Percentiles rank a stretch among this genome's conserved stretches.
Evolutionary conservation across 2,329 filamentous ascomycete genomes (phyloP).

Genomic region (Aureobasidium leucospermi): DNA sequence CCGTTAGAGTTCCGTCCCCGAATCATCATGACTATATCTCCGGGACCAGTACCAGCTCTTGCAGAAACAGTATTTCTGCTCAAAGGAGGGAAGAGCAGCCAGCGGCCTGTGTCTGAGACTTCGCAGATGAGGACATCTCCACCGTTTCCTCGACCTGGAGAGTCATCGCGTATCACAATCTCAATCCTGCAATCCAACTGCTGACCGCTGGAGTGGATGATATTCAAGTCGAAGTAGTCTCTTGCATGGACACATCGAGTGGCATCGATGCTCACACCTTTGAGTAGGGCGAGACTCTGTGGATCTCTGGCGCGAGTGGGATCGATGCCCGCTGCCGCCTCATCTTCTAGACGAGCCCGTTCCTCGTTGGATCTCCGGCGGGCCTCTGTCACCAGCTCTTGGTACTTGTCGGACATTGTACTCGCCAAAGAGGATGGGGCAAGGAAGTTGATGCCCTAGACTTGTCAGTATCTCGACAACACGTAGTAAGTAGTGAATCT

Average conservation of each 20-base stretch:
- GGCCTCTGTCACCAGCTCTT: conserved; percentile 67
- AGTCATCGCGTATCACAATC: conserved; percentile 74
- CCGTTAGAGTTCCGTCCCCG: conserved; percentile 57
- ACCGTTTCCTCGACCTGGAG: conserved; percentile 54
- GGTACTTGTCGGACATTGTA: conserved; percentile 55
- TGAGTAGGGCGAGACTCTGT: conserved; percentile 64
- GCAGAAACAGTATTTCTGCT: conserved; percentile 67
- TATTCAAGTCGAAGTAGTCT: conserved; percentile 79
- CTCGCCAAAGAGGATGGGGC: conserved; percentile 50
- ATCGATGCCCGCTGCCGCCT: conserved; percentile 79
- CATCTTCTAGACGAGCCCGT: conserved; percentile 67
- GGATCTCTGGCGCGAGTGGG: conserved; percentile 72
- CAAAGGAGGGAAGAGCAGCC: conserved; percentile 90
- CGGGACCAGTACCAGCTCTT: conserved; percentile 62
- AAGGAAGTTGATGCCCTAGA: conserved; percentile 50
- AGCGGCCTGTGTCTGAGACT: conserved; percentile 67
- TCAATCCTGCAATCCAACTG: conserved; percentile 84
- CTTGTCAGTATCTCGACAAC: conserved; percentile 25
- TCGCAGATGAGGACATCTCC: conserved; percentile 92
- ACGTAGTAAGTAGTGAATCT: neutral
- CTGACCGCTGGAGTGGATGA: conserved; percentile 85
- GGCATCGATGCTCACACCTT: conserved; percentile 65
- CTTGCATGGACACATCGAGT: conserved; percentile 77
- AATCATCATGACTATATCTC: conserved; percentile 80
- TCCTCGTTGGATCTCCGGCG: conserved; percentile 68